These are phyloP conservation scores for Naganishia vaughanmartiniae DNA, from an alignment of 768 basidiomycete species.

Conservation along the genomic window DNA sequence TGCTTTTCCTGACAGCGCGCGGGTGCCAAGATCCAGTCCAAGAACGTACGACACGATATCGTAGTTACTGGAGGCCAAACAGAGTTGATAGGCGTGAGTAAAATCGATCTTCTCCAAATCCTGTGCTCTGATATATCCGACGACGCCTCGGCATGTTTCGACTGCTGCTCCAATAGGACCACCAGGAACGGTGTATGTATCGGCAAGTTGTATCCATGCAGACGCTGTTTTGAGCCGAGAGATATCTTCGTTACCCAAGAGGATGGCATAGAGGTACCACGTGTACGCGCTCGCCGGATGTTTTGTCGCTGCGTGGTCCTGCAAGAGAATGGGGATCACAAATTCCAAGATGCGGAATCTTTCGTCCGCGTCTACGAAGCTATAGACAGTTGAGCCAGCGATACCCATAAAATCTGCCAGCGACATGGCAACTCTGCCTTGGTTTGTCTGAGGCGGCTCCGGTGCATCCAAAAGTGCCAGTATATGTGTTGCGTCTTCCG, in stretches of 20 bases:
- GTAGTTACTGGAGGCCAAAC: constrained; percentile 8
- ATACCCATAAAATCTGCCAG: constrained; percentile 7
- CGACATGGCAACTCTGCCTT: not conserved
- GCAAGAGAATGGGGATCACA: not conserved
- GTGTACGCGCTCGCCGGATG: constrained; percentile 11
- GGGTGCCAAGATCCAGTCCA: constrained; percentile 16
- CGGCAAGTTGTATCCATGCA: not conserved
- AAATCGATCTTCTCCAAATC: not conserved
- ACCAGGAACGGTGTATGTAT: not conserved
- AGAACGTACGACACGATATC: constrained; percentile 25
- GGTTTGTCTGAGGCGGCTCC: not conserved
- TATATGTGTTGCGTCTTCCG: not conserved
- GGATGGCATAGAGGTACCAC: not conserved
- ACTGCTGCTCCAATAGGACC: not conserved
- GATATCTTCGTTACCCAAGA: not conserved
- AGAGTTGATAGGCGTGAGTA: not conserved
- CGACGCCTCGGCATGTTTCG: not conserved
- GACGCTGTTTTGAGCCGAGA: not conserved
- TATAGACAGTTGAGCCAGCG: constrained; percentile 2
- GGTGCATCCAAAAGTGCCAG: not conserved
- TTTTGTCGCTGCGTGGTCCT: not conserved
- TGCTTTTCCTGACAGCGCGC: constrained; percentile 1
- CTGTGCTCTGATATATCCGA: not conserved
- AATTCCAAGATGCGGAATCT: constrained; percentile 1
- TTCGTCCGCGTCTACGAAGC: not conserved